These are phyloP conservation scores for Microsporum canis DNA, from an alignment of 2,329 filamentous ascomycete genomes.

Conservation along the genomic window DNA sequence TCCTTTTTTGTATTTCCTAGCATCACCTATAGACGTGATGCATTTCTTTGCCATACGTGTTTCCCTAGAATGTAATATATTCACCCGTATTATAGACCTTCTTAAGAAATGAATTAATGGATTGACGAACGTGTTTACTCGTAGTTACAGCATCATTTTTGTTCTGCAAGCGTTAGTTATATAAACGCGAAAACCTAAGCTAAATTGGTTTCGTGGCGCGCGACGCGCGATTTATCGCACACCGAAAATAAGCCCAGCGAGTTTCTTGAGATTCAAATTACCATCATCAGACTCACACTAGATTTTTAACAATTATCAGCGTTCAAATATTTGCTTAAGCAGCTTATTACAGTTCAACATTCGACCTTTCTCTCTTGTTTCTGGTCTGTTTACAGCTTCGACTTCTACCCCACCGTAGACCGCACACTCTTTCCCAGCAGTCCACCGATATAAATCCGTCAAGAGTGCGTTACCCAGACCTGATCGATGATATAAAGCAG, in stretches of 20 bases:
- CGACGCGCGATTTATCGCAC: not conserved
- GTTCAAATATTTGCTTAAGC: not conserved
- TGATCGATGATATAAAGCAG: not conserved
- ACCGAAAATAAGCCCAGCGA: not conserved
- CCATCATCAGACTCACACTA: not conserved
- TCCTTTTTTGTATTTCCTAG: not conserved
- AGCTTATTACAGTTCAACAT: not conserved
- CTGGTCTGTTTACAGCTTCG: not conserved
- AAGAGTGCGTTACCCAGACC: not conserved
- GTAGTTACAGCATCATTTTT: not conserved
- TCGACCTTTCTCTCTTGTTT: not conserved
- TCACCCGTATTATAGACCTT: not conserved
- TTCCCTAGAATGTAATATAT: not conserved
- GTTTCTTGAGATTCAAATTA: not conserved
- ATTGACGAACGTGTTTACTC: not conserved
- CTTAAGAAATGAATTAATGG: not conserved
- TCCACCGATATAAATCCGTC: not conserved
- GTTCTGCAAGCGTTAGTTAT: not conserved
- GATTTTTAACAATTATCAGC: not conserved
- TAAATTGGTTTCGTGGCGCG: conserved; percentile 2
- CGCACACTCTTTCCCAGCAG: not conserved
- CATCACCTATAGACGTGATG: not conserved
- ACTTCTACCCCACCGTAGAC: not conserved
- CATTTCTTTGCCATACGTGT: not conserved
- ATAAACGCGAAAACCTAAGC: not conserved